Evolutionary conservation across 495 filamentous ascomycete species (phyloP).

Genomic region (Penicillium lividum): DNA sequence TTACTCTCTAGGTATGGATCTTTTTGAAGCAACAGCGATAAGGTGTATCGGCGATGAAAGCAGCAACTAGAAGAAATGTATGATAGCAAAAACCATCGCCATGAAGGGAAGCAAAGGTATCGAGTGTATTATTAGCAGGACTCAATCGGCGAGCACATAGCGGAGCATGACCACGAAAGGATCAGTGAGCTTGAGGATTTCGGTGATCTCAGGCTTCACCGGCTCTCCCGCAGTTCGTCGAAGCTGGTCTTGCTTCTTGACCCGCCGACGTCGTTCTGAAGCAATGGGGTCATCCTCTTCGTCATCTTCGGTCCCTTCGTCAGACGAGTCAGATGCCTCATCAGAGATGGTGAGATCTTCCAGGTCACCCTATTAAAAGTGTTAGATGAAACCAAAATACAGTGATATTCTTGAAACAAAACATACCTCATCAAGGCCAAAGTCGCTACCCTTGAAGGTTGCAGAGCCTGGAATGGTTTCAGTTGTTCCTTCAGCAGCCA

Average conservation of each 20-base stretch:
- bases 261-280: constrained; percentile 74
- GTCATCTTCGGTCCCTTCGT: constrained; percentile 74
- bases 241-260: constrained; percentile 73
- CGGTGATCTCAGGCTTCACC: constrained; percentile 73
- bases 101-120: neutral
- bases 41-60: too few relatives aligned
- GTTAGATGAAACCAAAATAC: constrained; percentile 14
- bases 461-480: constrained; percentile 47
- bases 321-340: constrained; percentile 62
- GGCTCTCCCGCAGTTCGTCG: constrained; percentile 87
- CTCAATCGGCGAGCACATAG: constrained; percentile 74
- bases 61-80: neutral
- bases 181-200: constrained; percentile 74
- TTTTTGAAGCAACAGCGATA: too few relatives aligned
- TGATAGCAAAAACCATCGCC: neutral
- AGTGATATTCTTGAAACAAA: neutral
- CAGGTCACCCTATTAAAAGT: constrained; percentile 59
- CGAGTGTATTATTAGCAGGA: neutral
- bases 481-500: constrained; percentile 78
- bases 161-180: constrained; percentile 84
- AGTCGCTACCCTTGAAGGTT: constrained; percentile 73
- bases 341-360: constrained; percentile 80
- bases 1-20: too few relatives aligned
- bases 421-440: constrained; percentile 79
- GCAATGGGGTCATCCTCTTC: constrained; percentile 77